A percentile compares a stretch with the other conserved stretches of the same genome.
Conservation (phyloP, 2,329 filamentous ascomycete genomes). For the Pestalotiopsis fici region DNA sequence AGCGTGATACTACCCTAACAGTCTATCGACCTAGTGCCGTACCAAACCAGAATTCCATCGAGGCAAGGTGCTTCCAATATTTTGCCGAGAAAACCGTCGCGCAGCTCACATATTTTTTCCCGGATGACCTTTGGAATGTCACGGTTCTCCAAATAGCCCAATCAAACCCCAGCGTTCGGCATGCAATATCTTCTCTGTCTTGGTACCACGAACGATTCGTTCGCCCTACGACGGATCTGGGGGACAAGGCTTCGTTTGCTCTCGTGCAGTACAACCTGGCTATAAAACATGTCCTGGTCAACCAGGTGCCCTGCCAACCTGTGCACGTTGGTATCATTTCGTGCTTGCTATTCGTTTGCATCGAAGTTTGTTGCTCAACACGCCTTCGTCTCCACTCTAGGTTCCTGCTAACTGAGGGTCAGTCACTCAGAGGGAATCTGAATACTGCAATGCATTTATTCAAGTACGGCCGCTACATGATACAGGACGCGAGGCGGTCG, state of each 20-base stretch:
- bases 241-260: not conserved
- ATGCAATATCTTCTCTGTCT: not conserved
- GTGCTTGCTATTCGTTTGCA: not conserved
- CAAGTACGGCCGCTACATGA: not conserved
- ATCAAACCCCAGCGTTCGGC: not conserved
- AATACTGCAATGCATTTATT: not conserved
- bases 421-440: not conserved
- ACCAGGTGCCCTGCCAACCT: not conserved
- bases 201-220: not conserved
- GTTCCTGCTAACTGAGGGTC: not conserved
- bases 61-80: not conserved
- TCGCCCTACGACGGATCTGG: not conserved
- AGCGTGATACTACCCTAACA: not conserved
- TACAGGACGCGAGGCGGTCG: not conserved
- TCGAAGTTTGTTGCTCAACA: not conserved
- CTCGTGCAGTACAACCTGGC: not conserved
- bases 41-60: not conserved
- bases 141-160: not conserved
- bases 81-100: not conserved
- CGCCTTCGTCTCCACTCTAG: not conserved
- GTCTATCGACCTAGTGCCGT: not conserved
- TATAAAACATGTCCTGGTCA: not conserved
- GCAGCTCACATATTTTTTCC: not conserved
- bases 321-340: not conserved
- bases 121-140: not conserved